A percentile compares a stretch with the other conserved stretches of the same genome.
Evolutionary conservation across 306 rosid genomes (phyloP).

Genomic region (Potentilla sterilis): DNA sequence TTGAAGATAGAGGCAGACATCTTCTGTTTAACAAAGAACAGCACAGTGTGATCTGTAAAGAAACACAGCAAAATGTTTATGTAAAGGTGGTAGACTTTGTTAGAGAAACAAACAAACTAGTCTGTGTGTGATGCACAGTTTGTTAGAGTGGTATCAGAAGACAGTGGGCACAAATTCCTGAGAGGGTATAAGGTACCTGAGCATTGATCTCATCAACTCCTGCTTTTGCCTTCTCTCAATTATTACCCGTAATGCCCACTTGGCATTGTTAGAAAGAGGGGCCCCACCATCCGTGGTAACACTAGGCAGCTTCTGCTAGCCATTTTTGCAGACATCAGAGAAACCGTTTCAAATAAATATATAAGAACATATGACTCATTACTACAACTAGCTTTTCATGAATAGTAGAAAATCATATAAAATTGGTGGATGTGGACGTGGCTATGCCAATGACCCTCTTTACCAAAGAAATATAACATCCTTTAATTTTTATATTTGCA

Average conservation of each 20-base stretch:
- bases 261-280: neutral
- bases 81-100: slow-evolving; percentile 22
- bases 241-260: neutral
- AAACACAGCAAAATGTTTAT: slow-evolving; percentile 3
- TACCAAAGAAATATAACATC: neutral
- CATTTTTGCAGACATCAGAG: neutral
- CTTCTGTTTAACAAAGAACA: slow-evolving; percentile 4
- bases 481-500: neutral
- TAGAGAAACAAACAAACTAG: slow-evolving; percentile 22
- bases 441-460: neutral
- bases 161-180: slow-evolving; percentile 30
- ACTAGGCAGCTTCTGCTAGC: neutral
- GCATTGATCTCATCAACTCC: slow-evolving; percentile 25
- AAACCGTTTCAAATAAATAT: neutral
- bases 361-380: neutral
- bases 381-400: neutral
- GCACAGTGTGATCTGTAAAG: neutral
- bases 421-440: neutral
- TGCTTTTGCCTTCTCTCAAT: slow-evolving; percentile 1
- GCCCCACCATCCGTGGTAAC: neutral
- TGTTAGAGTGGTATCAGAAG: slow-evolving; percentile 19
- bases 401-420: neutral
- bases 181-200: neutral
- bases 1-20: slow-evolving; percentile 51
- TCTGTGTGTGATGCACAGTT: slow-evolving; percentile 18